Conservation (phyloP, 768 basidiomycete genomes). For the Antrodiella citrinella region DNA sequence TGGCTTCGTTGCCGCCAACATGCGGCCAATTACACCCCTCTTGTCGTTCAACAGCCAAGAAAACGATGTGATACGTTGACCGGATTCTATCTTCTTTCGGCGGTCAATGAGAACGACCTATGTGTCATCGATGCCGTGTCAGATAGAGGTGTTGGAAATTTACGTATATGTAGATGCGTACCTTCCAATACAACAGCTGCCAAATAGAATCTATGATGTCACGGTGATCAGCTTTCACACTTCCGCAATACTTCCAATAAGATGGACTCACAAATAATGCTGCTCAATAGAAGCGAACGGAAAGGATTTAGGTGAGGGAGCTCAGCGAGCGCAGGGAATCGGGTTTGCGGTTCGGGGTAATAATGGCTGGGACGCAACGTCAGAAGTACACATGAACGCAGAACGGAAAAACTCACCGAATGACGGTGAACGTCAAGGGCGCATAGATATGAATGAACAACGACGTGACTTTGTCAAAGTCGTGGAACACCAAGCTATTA, state of each 20-base stretch:
- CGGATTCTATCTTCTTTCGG: slow-evolving; percentile 83
- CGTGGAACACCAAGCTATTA: slow-evolving; percentile 97
- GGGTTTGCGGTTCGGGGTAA: slow-evolving; percentile 68
- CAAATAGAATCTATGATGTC: slow-evolving; percentile 70
- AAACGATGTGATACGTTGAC: slow-evolving; percentile 86
- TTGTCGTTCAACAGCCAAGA: slow-evolving; percentile 85
- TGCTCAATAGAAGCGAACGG: slow-evolving; percentile 68
- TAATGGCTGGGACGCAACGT: slow-evolving; percentile 53
- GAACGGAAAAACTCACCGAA: slow-evolving; percentile 55
- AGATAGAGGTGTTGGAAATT: neutral
- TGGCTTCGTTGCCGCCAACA: slow-evolving; percentile 51
- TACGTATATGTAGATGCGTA: slow-evolving; percentile 15
- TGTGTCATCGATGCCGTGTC: neutral
- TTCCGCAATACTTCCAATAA: neutral
- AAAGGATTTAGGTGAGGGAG: slow-evolving; percentile 66
- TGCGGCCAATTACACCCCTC: slow-evolving; percentile 70
- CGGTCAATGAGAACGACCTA: slow-evolving; percentile 85
- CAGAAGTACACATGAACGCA: too few relatives aligned
- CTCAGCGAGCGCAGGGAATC: slow-evolving; percentile 79
- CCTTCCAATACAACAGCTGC: slow-evolving; percentile 95
- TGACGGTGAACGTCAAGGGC: slow-evolving; percentile 85
- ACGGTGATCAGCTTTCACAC: neutral
- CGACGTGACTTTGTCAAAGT: slow-evolving; percentile 91
- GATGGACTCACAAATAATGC: slow-evolving; percentile 58
- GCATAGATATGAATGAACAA: slow-evolving; percentile 94